These are phyloP conservation scores for Mrakia hoshinonis DNA, from an alignment of 768 basidiomycete species.

Conservation along the genomic window DNA sequence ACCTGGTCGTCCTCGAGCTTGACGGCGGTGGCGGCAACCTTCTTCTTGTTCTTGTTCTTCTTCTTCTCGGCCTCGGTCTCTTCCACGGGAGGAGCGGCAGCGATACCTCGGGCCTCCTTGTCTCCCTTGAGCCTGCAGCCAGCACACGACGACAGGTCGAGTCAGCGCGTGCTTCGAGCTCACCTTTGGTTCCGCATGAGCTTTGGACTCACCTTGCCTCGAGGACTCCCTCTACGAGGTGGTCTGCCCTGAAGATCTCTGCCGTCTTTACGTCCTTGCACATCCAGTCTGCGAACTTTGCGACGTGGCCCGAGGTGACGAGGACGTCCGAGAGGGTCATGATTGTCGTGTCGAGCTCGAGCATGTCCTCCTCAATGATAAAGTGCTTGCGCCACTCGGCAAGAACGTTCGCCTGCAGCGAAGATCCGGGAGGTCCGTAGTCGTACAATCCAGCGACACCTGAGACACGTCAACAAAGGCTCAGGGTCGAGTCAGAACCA, in stretches of 20 bases:
- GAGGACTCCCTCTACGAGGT: constrained; percentile 84
- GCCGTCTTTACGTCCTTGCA: constrained; percentile 91
- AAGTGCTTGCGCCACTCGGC: constrained; percentile 95
- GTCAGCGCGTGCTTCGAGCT: background rate
- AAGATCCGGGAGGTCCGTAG: constrained; percentile 92
- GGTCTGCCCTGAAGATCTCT: constrained; percentile 92
- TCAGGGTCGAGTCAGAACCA: constrained; percentile 1
- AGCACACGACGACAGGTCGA: background rate
- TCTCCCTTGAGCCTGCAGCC: constrained; percentile 64
- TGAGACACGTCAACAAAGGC: constrained; percentile 36
- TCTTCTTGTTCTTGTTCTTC: constrained; percentile 64
- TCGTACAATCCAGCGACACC: constrained; percentile 97
- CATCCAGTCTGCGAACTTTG: constrained; percentile 99
- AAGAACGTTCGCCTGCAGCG: constrained; percentile 93
- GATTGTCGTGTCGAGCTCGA: constrained; percentile 94
- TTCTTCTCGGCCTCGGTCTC: constrained; percentile 63
- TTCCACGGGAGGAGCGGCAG: constrained; percentile 45
- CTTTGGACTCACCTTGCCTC: constrained; percentile 48
- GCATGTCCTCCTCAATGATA: constrained; percentile 96
- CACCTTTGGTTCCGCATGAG: background rate
- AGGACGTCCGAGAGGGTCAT: constrained; percentile 93
- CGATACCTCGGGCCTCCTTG: constrained; percentile 69
- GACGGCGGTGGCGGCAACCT: constrained; percentile 55
- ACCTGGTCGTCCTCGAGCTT: constrained; percentile 65
- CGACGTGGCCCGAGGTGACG: constrained; percentile 94